Evolutionary conservation across 495 filamentous ascomycete species (phyloP).

Genomic region (Jackrogersella minutella): DNA sequence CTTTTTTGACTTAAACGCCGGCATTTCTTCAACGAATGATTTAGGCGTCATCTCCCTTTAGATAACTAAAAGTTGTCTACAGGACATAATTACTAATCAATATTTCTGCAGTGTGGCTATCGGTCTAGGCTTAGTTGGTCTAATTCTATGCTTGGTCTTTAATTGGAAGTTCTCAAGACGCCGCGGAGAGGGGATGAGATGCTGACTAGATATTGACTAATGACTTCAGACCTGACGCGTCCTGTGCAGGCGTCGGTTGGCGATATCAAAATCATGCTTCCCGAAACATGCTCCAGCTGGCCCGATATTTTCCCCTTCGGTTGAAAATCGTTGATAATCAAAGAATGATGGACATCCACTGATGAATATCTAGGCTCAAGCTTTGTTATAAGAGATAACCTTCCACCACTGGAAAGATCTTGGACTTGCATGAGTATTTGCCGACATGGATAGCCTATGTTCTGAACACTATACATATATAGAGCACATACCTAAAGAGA

Average conservation of each 20-base stretch:
- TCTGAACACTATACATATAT: neutral
- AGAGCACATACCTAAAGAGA: constrained; percentile 1
- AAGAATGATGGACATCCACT: too few relatives aligned
- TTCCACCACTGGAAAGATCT: neutral
- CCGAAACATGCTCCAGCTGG: neutral
- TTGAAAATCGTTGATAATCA: constrained; percentile 7
- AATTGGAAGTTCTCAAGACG: constrained; percentile 41
- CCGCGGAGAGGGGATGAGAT: constrained; percentile 11
- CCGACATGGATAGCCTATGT: neutral
- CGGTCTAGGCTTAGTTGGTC: constrained; percentile 35
- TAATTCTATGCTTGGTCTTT: constrained; percentile 37
- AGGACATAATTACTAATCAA: constrained; percentile 9
- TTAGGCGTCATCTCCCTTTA: neutral
- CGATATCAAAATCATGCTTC: neutral
- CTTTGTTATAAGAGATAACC: too few relatives aligned
- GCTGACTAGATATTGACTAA: constrained; percentile 9
- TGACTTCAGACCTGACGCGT: neutral
- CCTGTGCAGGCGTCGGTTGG: neutral
- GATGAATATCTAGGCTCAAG: too few relatives aligned
- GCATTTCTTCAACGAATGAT: neutral
- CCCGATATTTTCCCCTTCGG: neutral
- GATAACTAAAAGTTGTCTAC: neutral
- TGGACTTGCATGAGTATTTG: constrained; percentile 7
- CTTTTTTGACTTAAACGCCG: neutral
- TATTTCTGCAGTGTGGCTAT: constrained; percentile 33